Percentiles rank a stretch among this genome's conserved stretches.
phyloP scores from a whole-genome alignment of 2,329 filamentous ascomycete genomes.

The Fusarium napiforme region DNA sequence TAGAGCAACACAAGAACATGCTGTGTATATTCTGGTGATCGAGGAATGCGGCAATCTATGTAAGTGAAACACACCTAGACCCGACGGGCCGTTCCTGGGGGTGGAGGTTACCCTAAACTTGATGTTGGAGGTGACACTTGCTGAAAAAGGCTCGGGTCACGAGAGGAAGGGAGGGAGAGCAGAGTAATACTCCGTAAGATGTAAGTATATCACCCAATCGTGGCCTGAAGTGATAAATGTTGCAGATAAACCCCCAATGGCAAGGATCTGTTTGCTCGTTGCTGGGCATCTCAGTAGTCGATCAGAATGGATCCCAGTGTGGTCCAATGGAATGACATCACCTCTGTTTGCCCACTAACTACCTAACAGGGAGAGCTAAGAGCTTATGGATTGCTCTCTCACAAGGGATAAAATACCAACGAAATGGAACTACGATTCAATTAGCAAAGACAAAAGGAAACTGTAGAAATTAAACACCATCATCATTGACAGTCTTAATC shows the following conservation, averaged over 20 bases:
- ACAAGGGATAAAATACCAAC: constrained; percentile 21
- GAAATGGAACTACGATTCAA: neutral
- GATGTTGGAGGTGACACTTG: neutral
- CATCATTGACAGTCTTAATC: neutral
- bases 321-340: constrained; percentile 39
- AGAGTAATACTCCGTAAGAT: neutral
- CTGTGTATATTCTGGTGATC: neutral
- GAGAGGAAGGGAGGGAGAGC: neutral
- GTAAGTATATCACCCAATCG: neutral
- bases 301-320: neutral
- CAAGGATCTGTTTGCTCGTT: constrained; percentile 9
- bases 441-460: constrained; percentile 11
- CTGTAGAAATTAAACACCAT: neutral
- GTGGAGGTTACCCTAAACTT: constrained; percentile 27
- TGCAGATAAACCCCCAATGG: constrained; percentile 2
- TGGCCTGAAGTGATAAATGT: constrained; percentile 3
- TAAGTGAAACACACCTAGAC: constrained; percentile 27
- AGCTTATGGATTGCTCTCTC: constrained; percentile 8
- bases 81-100: constrained; percentile 10
- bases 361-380: neutral
- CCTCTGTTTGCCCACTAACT: neutral
- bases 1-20: neutral
- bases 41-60: constrained; percentile 32
- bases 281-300: constrained; percentile 22
- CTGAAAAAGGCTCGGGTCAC: neutral